phyloP scores from a whole-genome alignment of 306 rosid genomes.

The Glycine latifolia region DNA sequence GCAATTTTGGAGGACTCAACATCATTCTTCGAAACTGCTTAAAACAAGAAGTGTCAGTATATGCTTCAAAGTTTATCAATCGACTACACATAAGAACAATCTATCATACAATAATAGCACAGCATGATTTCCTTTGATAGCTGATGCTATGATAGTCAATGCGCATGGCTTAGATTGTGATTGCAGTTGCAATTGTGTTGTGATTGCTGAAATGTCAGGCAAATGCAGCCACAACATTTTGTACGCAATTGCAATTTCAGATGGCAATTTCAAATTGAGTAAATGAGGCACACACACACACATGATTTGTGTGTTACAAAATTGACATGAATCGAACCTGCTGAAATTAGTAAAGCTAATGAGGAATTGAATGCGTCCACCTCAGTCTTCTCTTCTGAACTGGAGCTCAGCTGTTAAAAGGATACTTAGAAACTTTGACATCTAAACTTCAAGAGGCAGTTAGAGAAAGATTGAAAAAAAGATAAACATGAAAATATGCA shows the following conservation, averaged over 20 bases:
- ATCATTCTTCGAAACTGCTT: constrained; percentile 77
- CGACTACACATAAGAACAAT: background rate
- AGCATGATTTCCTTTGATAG: background rate
- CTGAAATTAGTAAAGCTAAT: constrained; percentile 73
- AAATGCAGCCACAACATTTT: background rate
- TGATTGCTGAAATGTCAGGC: background rate
- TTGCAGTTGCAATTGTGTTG: background rate
- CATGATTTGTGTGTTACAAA: no score
- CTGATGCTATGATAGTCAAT: background rate
- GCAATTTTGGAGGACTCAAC: constrained; percentile 85
- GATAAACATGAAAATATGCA: background rate
- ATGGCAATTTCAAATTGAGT: no score
- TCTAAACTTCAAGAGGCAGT: constrained; percentile 29
- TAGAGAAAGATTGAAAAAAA: background rate
- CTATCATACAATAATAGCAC: background rate
- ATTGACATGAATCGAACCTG: constrained; percentile 60
- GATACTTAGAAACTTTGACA: constrained; percentile 43
- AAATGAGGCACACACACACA: no score
- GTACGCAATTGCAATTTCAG: no score
- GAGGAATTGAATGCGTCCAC: constrained; percentile 87
- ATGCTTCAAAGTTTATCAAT: background rate
- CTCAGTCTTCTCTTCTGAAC: constrained; percentile 79
- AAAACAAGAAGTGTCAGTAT: constrained; percentile 15
- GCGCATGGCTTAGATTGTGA: background rate
- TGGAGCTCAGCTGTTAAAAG: constrained; percentile 75